Percentiles rank a stretch among this genome's conserved stretches.
Evolutionary conservation across 345 rosid species (phyloP).

Genomic region (Cardamine resedifolia): DNA sequence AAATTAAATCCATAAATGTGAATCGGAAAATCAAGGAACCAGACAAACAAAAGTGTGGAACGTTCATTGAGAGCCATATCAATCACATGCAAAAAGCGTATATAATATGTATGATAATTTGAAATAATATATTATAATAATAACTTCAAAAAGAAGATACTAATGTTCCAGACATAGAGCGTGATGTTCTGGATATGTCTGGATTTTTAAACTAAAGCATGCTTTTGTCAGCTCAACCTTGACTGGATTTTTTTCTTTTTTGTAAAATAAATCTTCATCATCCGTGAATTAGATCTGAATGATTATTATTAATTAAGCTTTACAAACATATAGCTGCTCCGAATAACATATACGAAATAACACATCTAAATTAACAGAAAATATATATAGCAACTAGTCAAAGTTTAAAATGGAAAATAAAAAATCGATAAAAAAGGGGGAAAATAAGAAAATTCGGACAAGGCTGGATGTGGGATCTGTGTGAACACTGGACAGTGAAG

Average conservation of each 20-base stretch:
- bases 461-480: background rate
- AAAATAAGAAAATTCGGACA: background rate
- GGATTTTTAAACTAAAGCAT: slow-evolving; percentile 27
- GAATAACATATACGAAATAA: background rate
- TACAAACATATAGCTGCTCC: background rate
- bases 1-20: background rate
- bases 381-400: background rate
- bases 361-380: background rate
- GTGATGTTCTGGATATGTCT: slow-evolving; percentile 33
- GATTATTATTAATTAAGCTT: background rate
- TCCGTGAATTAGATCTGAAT: background rate
- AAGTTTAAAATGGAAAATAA: background rate
- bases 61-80: slow-evolving; percentile 14
- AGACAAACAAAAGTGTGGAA: slow-evolving; percentile 17
- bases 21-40: background rate
- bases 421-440: no score
- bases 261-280: background rate
- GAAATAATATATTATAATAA: background rate
- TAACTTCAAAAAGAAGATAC: background rate
- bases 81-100: slow-evolving; percentile 38
- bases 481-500: background rate
- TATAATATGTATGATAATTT: slow-evolving; percentile 12
- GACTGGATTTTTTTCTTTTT: background rate
- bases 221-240: slow-evolving; percentile 33
- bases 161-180: background rate